These are phyloP conservation scores for Trametes coccinea DNA, from an alignment of 768 basidiomycete genomes.

Conservation along the genomic window DNA sequence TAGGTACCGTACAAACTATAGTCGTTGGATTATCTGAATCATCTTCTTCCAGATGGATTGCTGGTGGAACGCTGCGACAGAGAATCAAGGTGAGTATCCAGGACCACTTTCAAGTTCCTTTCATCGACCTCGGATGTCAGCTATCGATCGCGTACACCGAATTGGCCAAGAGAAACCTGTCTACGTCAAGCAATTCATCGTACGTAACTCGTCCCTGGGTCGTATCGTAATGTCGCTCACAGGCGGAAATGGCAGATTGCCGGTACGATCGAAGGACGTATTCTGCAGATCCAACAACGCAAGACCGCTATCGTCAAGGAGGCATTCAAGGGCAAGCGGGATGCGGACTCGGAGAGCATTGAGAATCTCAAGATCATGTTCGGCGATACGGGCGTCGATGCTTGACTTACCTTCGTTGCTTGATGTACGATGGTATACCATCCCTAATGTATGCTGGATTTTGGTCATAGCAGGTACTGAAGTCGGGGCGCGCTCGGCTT, in stretches of 20 bases:
- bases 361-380: constrained; percentile 85
- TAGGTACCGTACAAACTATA: constrained; percentile 30
- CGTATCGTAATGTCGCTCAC: background rate
- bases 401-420: too few species aligned
- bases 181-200: constrained; percentile 84
- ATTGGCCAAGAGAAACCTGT: constrained; percentile 84
- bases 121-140: constrained; percentile 34
- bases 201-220: constrained; percentile 37
- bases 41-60: constrained; percentile 71
- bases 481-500: too few species aligned
- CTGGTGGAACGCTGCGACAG: constrained; percentile 88
- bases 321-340: constrained; percentile 66
- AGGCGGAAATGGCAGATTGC: constrained; percentile 45
- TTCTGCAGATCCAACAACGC: constrained; percentile 78
- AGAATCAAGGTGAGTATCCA: constrained; percentile 62
- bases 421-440: too few species aligned
- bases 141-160: constrained; percentile 83
- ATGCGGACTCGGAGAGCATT: constrained; percentile 66
- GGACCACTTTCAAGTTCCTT: background rate
- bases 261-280: constrained; percentile 77
- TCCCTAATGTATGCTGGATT: too few species aligned
- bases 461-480: too few species aligned
- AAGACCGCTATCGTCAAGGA: constrained; percentile 88
- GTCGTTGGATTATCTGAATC: background rate
- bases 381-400: constrained; percentile 34